Percentiles rank a stretch among this genome's conserved stretches.
Conservation (phyloP, 768 basidiomycete genomes). For the Clitopilus hobsonii region DNA sequence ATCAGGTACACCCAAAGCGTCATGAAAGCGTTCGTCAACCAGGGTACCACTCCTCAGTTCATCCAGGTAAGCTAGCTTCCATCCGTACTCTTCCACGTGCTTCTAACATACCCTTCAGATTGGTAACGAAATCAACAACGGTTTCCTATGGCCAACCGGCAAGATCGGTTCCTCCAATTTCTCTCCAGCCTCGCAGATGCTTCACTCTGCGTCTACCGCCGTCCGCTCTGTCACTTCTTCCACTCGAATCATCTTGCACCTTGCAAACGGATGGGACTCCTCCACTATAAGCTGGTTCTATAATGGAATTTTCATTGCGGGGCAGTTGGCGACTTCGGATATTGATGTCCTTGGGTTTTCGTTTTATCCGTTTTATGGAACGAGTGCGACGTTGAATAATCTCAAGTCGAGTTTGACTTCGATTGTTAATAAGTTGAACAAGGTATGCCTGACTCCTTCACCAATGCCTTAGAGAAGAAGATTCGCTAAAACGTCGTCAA, state of each 20-base stretch:
- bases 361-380: conserved; percentile 62
- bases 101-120: conserved; percentile 27
- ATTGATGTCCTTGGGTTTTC: conserved; percentile 61
- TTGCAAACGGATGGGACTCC: conserved; percentile 60
- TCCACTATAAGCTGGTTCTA: conserved; percentile 43
- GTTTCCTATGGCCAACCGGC: conserved; percentile 59
- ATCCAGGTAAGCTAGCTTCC: conserved; percentile 32
- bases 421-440: conserved; percentile 41
- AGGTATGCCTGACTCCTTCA: conserved; percentile 27
- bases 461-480: background rate
- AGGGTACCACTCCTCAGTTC: conserved; percentile 51
- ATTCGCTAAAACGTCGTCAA: background rate
- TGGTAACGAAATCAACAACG: conserved; percentile 65
- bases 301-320: conserved; percentile 45
- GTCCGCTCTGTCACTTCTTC: conserved; percentile 43
- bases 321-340: conserved; percentile 42
- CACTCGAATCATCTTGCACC: conserved; percentile 50
- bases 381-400: conserved; percentile 47
- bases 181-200: conserved; percentile 49
- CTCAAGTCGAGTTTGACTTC: conserved; percentile 48
- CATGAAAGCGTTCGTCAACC: conserved; percentile 44
- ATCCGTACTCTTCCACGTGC: no score
- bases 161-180: conserved; percentile 48
- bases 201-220: conserved; percentile 56
- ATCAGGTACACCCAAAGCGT: conserved; percentile 47